A percentile compares a stretch with the other conserved stretches of the same genome.
Evolutionary conservation across 108 stramenopile genomes (phyloP).

Genomic region (Discostella pseudostelligera): DNA sequence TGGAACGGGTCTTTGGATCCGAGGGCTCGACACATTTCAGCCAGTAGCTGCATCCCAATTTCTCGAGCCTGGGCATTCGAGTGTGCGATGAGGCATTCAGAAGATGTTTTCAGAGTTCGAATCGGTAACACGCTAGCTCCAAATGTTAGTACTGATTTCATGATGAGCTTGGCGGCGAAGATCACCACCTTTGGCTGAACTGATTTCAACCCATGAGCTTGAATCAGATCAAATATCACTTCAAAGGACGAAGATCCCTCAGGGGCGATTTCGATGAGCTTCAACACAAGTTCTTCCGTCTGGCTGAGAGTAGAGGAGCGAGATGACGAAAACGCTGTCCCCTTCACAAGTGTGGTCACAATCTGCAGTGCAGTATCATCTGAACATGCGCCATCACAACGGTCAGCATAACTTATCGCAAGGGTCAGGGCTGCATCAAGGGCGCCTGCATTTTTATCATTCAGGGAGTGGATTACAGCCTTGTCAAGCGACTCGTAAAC

Average conservation of each 20-base stretch:
- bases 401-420: slow-evolving; percentile 52
- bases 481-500: slow-evolving; percentile 49
- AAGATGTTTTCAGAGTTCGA: slow-evolving; percentile 40
- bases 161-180: slow-evolving; percentile 52
- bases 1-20: slow-evolving; percentile 68
- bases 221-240: slow-evolving; percentile 53
- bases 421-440: slow-evolving; percentile 76
- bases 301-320: slow-evolving; percentile 58
- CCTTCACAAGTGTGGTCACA: slow-evolving; percentile 53
- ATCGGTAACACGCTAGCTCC: slow-evolving; percentile 69
- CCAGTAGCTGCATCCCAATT: slow-evolving; percentile 64
- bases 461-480: slow-evolving; percentile 42
- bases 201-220: slow-evolving; percentile 67
- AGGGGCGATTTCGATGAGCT: slow-evolving; percentile 75
- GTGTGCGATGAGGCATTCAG: slow-evolving; percentile 64
- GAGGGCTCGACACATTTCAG: slow-evolving; percentile 82
- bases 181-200: slow-evolving; percentile 80
- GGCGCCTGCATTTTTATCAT: slow-evolving; percentile 79
- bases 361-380: slow-evolving; percentile 56
- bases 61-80: slow-evolving; percentile 81
- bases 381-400: slow-evolving; percentile 51
- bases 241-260: slow-evolving; percentile 49
- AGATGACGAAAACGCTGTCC: slow-evolving; percentile 71
- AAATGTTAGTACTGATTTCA: slow-evolving; percentile 60
- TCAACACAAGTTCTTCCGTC: slow-evolving; percentile 56